Percentiles rank a stretch among this genome's conserved stretches.
Conservation (phyloP, 2,329 filamentous ascomycete species). For the Camillea tinctor region DNA sequence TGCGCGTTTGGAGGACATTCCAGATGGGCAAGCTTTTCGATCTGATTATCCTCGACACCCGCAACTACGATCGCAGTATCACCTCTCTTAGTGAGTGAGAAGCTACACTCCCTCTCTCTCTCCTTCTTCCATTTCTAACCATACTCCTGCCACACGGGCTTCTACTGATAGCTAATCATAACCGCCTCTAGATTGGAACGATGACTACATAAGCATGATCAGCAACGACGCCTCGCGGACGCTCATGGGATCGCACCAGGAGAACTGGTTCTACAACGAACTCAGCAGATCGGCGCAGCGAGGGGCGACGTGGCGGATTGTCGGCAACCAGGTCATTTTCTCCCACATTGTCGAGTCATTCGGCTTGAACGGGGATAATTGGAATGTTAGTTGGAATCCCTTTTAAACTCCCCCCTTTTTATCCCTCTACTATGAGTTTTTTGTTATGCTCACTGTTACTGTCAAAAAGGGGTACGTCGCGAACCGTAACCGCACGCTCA, state of each 20-base stretch:
- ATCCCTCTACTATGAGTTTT: slow-evolving; percentile 37
- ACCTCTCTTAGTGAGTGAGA: not conserved
- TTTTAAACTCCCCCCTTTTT: slow-evolving; percentile 5
- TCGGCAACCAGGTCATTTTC: slow-evolving; percentile 72
- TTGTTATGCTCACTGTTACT: too few relatives aligned
- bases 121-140: not conserved
- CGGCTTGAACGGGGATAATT: slow-evolving; percentile 34
- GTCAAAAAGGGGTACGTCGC: slow-evolving; percentile 59
- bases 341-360: slow-evolving; percentile 45
- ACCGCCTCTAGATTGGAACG: slow-evolving; percentile 54
- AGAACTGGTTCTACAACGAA: slow-evolving; percentile 69
- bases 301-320: slow-evolving; percentile 68
- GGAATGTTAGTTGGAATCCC: slow-evolving; percentile 32
- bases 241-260: slow-evolving; percentile 71
- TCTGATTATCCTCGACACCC: slow-evolving; percentile 65
- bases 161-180: not conserved
- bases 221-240: slow-evolving; percentile 64
- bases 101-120: slow-evolving; percentile 63
- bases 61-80: slow-evolving; percentile 46
- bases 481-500: slow-evolving; percentile 69
- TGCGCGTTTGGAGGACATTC: slow-evolving; percentile 68
- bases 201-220: slow-evolving; percentile 60
- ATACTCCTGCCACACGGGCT: not conserved
- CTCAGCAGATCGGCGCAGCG: slow-evolving; percentile 58
- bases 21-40: slow-evolving; percentile 64